Evolutionary conservation across 2,329 filamentous ascomycete species (phyloP).

Genomic region (Fusarium odoratissimum): DNA sequence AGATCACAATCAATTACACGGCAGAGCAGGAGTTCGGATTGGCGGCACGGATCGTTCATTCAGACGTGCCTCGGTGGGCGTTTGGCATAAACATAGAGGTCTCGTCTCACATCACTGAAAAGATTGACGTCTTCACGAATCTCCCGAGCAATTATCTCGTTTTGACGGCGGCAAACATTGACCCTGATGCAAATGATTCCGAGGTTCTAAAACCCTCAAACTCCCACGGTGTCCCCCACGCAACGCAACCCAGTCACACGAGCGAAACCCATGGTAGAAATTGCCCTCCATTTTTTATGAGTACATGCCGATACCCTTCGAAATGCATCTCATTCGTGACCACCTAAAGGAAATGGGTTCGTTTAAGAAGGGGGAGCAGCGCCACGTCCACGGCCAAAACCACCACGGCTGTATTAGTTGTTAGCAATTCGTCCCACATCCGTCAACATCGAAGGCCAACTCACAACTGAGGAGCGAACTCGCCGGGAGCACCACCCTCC

Average conservation of each 20-base stretch:
- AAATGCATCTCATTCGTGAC: slow-evolving; percentile 59
- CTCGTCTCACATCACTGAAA: slow-evolving; percentile 42
- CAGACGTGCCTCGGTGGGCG: slow-evolving; percentile 19
- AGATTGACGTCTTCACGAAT: slow-evolving; percentile 45
- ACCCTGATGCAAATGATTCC: slow-evolving; percentile 62
- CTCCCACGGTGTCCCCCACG: slow-evolving; percentile 56
- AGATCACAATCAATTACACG: slow-evolving; percentile 15
- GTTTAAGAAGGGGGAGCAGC: slow-evolving; percentile 75
- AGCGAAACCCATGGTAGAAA: slow-evolving; percentile 54
- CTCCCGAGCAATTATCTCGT: slow-evolving; percentile 49
- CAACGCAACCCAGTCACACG: slow-evolving; percentile 53
- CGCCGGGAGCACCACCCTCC: slow-evolving; percentile 91
- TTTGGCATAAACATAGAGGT: slow-evolving; percentile 25
- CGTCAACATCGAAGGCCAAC: slow-evolving; percentile 47
- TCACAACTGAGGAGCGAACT: slow-evolving; percentile 92
- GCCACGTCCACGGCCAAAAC: slow-evolving; percentile 89
- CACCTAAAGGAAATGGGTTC: slow-evolving; percentile 55
- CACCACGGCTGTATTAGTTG: slow-evolving; percentile 74
- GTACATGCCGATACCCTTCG: slow-evolving; percentile 60
- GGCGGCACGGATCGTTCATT: slow-evolving; percentile 20
- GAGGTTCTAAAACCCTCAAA: slow-evolving; percentile 61
- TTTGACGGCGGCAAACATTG: slow-evolving; percentile 54
- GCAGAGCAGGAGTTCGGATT: not conserved
- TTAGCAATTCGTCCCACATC: slow-evolving; percentile 49
- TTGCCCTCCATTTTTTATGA: slow-evolving; percentile 59